Evolutionary conservation across 768 basidiomycete genomes (phyloP), one percentile per base, ranked within the genome.

Genomic region (Agaricus bisporus): DNA sequence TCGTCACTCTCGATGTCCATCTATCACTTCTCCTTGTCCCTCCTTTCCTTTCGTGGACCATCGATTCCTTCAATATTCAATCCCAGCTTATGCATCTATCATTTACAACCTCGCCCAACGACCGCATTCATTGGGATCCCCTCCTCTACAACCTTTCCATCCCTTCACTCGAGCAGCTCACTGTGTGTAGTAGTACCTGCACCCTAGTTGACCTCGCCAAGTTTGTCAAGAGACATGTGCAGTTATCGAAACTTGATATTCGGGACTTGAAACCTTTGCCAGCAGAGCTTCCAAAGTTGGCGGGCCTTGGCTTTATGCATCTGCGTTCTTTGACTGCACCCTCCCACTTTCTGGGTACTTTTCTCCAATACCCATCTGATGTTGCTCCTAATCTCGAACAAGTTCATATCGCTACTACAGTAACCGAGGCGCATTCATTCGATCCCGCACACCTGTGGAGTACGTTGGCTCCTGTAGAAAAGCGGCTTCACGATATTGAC

Each of bases 21-120:
- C 47, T 45, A 3, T 35, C 47, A 15, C 45, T 54, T 28, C 52
- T 38, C 38, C 36, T 47, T 17, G 52, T 54, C 29, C 52, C 52
- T 41, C 45, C 52, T 39, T 46, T 54, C 45, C 52, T 54, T 48
- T 18, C 52, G 9, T 54, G 44, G 52, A 54, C 52, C 22, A 45
- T 54, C 5, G 47, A 32, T 29, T 54, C 45, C 25, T 44, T 54
- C 25, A 54, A 54, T 20, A 29, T 47, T 18, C 52, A 47, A 18
- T 38, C 37, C 17, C 44, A 44, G 20, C 52, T 54, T n/a, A 22
- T 37, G n/a, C 45, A 54, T 22, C 36, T 54, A 32, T 54, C 52
- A 39, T 54, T 54, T 38, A 54, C 52, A 14, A 54, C 52, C 2
- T 15, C 36, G n/a, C 46, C 52, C 25, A 36, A 47, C 6, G 52